Percentiles rank a stretch among this genome's conserved stretches.
Conservation (phyloP, 2,329 filamentous ascomycete genomes). For the Calonectria hawksworthii region DNA sequence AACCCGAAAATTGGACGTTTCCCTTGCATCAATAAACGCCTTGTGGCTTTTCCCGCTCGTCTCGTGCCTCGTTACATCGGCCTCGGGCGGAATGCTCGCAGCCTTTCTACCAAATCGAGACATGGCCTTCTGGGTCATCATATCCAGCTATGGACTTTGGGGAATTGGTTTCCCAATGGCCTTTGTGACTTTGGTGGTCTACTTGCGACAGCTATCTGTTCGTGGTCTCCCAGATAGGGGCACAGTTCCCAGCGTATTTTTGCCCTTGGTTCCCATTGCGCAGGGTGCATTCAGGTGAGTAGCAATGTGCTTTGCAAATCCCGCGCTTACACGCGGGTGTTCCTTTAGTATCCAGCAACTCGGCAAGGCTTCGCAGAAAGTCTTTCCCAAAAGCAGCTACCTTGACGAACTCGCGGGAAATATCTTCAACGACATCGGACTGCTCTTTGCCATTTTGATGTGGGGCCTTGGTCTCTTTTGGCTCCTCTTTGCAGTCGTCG, state of each 20-base stretch:
- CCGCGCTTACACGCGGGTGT: background rate
- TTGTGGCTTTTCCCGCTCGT: slow-evolving; percentile 74
- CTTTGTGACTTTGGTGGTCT: slow-evolving; percentile 70
- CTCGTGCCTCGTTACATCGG: slow-evolving; percentile 71
- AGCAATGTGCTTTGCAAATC: slow-evolving; percentile 20
- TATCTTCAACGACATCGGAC: slow-evolving; percentile 68
- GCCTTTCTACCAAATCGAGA: slow-evolving; percentile 62
- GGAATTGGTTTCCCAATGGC: slow-evolving; percentile 68
- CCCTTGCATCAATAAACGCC: slow-evolving; percentile 56
- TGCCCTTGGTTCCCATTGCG: slow-evolving; percentile 73
- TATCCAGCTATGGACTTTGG: slow-evolving; percentile 73
- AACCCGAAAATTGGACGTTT: background rate
- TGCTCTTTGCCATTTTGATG: slow-evolving; percentile 51
- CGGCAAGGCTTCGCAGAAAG: slow-evolving; percentile 54
- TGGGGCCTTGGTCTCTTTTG: slow-evolving; percentile 53
- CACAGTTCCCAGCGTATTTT: slow-evolving; percentile 72
- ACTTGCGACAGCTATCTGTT: slow-evolving; percentile 73
- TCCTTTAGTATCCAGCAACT: slow-evolving; percentile 37
- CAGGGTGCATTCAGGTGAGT: slow-evolving; percentile 72
- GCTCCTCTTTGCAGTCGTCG: slow-evolving; percentile 50
- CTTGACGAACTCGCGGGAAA: slow-evolving; percentile 62
- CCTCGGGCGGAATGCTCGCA: slow-evolving; percentile 69
- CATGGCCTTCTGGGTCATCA: slow-evolving; percentile 68
- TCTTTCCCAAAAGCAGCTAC: slow-evolving; percentile 47
- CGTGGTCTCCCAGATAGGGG: slow-evolving; percentile 72